Conservation (phyloP, 495 filamentous ascomycete species). For the Sordaria brevicollis region DNA sequence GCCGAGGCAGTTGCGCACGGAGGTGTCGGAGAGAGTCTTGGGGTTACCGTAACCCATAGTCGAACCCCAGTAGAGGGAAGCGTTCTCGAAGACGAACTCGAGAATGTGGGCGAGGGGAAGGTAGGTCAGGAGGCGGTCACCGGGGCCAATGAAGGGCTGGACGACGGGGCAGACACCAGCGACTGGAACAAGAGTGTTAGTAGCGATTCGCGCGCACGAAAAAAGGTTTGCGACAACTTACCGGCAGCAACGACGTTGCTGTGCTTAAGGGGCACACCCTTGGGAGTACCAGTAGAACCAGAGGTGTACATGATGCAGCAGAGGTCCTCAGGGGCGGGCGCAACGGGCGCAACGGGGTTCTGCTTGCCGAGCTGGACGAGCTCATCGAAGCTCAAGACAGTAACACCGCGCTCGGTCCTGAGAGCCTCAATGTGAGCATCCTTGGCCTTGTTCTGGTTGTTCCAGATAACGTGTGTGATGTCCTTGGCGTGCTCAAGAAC, state of each 20-base stretch:
- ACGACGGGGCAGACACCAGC: constrained; percentile 82
- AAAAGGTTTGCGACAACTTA: constrained; percentile 31
- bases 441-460: constrained; percentile 65
- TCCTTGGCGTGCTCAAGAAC: constrained; percentile 71
- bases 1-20: constrained; percentile 86
- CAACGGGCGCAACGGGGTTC: constrained; percentile 70
- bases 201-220: neutral
- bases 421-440: constrained; percentile 71
- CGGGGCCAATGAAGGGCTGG: constrained; percentile 72
- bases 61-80: constrained; percentile 84
- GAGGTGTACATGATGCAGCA: constrained; percentile 99
- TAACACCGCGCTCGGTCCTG: constrained; percentile 61
- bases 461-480: constrained; percentile 82
- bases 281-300: constrained; percentile 91
- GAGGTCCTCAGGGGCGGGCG: constrained; percentile 74
- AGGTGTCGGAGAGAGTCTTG: constrained; percentile 80
- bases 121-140: constrained; percentile 82
- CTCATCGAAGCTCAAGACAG: constrained; percentile 75
- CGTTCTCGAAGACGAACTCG: constrained; percentile 95
- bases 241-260: constrained; percentile 79
- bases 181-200: constrained; percentile 37
- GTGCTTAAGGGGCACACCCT: constrained; percentile 89
- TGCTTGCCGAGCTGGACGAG: constrained; percentile 72
- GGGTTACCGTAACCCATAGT: constrained; percentile 97
- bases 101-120: constrained; percentile 92